Evolutionary conservation across 345 rosid genomes (phyloP).

Genomic region (Xanthoceras sorbifolium): DNA sequence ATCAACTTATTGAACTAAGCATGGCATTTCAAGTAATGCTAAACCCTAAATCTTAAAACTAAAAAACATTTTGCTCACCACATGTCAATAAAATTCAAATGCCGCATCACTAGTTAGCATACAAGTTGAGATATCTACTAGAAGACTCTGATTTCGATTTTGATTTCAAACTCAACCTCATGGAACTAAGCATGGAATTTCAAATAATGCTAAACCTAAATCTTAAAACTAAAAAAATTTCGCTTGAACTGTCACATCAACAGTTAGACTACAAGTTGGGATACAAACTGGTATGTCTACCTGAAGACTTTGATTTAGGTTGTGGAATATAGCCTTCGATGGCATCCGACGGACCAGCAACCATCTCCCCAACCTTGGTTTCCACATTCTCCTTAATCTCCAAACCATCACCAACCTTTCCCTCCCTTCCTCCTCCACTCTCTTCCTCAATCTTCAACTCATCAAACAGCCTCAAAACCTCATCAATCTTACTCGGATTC

Average conservation of each 20-base stretch:
- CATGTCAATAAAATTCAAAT: not conserved
- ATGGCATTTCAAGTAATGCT: not conserved
- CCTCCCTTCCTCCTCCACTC: not conserved
- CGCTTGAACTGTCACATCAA: not conserved
- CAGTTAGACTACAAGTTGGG: not conserved
- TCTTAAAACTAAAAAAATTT: not conserved
- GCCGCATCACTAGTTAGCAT: not conserved
- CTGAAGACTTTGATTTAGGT: too few species aligned
- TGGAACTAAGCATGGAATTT: not conserved
- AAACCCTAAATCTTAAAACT: not conserved
- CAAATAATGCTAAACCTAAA: not conserved
- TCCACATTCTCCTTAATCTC: conserved; percentile 33
- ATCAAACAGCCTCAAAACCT: conserved; percentile 51
- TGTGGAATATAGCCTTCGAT: conserved; percentile 89
- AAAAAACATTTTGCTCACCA: not conserved
- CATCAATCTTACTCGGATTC: conserved; percentile 45
- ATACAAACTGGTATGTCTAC: not conserved
- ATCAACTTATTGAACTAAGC: conserved; percentile 29
- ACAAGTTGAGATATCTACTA: not conserved
- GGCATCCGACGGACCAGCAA: conserved; percentile 70
- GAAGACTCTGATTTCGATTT: not conserved
- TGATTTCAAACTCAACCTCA: conserved; percentile 34
- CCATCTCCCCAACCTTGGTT: conserved; percentile 40
- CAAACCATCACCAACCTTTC: conserved; percentile 10
- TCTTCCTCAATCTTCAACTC: conserved; percentile 24